phyloP scores from a whole-genome alignment of 805 yeast species.

The Lachancea fermentati region DNA sequence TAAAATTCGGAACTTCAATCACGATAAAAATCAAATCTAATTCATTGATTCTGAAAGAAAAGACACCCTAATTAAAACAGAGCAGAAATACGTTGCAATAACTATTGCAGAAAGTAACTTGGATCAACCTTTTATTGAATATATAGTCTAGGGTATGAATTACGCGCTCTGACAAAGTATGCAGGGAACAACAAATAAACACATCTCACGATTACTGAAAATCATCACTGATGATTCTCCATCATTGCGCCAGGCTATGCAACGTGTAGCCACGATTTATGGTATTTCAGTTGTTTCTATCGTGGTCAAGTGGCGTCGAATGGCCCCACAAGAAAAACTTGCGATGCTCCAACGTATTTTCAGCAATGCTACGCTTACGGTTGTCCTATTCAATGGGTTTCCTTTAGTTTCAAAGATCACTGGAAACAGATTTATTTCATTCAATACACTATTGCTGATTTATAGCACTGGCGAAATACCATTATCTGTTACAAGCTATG shows the following conservation, averaged over 20 bases:
- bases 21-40: no score
- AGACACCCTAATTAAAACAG: no score
- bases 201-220: not conserved
- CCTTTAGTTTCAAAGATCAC: conserved; percentile 1
- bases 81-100: no score
- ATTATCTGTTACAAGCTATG: conserved; percentile 14
- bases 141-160: no score
- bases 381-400: not conserved
- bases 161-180: no score
- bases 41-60: no score
- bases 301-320: not conserved
- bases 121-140: no score
- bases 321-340: no score
- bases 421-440: conserved; percentile 1
- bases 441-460: conserved; percentile 3
- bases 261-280: conserved; percentile 3
- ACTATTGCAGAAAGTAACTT: no score
- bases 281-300: conserved; percentile 1
- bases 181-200: conserved; percentile 5
- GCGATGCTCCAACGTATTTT: not conserved
- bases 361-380: not conserved
- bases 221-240: conserved; percentile 1
- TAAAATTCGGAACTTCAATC: not conserved
- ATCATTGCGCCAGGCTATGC: not conserved
- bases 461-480: conserved; percentile 8